Conservation (phyloP, 805 yeast genomes). For the Candida stauntonica region DNA sequence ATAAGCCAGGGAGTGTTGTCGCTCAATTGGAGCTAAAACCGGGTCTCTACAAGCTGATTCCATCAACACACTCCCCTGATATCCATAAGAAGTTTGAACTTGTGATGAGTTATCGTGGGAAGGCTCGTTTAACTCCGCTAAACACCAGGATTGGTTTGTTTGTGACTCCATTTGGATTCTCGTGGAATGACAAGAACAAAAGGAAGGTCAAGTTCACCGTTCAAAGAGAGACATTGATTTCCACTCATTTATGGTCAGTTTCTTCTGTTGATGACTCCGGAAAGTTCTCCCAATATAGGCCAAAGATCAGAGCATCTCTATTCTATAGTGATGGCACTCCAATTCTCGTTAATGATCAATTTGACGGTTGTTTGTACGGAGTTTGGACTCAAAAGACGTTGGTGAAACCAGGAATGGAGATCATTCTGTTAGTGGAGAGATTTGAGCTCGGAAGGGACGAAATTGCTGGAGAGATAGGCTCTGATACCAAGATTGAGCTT, state of each 20-base stretch:
- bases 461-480: constrained; percentile 37
- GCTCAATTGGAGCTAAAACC: constrained; percentile 23
- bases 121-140: neutral
- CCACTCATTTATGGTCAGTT: constrained; percentile 18
- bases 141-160: constrained; percentile 34
- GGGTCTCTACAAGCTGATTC: constrained; percentile 10
- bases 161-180: constrained; percentile 22
- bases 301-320: constrained; percentile 42
- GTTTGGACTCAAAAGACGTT: constrained; percentile 27
- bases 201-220: constrained; percentile 30
- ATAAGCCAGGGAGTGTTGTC: constrained; percentile 27
- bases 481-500: constrained; percentile 20
- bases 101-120: constrained; percentile 29
- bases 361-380: constrained; percentile 43
- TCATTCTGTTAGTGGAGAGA: constrained; percentile 43
- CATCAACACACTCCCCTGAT: neutral
- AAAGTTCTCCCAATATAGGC: constrained; percentile 33
- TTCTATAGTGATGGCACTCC: constrained; percentile 31
- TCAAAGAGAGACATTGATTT: constrained; percentile 19
- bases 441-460: constrained; percentile 44
- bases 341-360: constrained; percentile 33
- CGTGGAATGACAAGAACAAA: constrained; percentile 40
- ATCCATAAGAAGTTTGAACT: constrained; percentile 37
- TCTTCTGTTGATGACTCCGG: too few species aligned
- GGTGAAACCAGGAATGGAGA: constrained; percentile 22